These are phyloP conservation scores for Spiraea crenata DNA, from an alignment of 331 rosid species.

Conservation along the genomic window DNA sequence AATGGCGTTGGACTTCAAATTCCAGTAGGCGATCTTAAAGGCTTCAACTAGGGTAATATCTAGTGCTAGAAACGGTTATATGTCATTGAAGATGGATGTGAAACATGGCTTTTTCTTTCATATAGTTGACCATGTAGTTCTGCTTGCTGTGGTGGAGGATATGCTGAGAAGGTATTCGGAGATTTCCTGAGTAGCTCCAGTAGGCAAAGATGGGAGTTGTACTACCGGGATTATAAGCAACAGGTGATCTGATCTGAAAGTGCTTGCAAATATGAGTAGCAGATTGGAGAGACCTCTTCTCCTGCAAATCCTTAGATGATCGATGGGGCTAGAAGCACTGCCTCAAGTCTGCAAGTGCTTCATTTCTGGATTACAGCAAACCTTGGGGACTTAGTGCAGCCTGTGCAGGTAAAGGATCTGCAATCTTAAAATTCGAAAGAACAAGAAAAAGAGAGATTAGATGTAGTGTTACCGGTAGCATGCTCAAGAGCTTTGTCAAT, in stretches of 20 bases:
- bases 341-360: conserved; percentile 24
- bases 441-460: too few species aligned
- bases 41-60: not conserved
- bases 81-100: too few species aligned
- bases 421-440: too few species aligned
- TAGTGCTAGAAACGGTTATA: not conserved
- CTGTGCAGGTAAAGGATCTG: not conserved
- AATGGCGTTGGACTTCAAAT: not conserved
- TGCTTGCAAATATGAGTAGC: not conserved
- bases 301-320: not conserved
- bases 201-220: conserved; percentile 18
- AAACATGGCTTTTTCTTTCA: too few species aligned
- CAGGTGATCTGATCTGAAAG: not conserved
- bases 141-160: conserved; percentile 11
- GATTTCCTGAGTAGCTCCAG: conserved; percentile 20
- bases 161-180: not conserved
- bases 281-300: conserved; percentile 16
- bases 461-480: not conserved
- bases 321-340: not conserved
- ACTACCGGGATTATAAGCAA: not conserved
- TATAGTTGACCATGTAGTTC: conserved; percentile 27
- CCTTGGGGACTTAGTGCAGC: conserved; percentile 9
- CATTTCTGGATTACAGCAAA: not conserved
- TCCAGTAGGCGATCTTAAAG: conserved; percentile 17
- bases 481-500: not conserved